phyloP scores from a whole-genome alignment of 768 basidiomycete species.

The Phaeolepiota aurea region DNA sequence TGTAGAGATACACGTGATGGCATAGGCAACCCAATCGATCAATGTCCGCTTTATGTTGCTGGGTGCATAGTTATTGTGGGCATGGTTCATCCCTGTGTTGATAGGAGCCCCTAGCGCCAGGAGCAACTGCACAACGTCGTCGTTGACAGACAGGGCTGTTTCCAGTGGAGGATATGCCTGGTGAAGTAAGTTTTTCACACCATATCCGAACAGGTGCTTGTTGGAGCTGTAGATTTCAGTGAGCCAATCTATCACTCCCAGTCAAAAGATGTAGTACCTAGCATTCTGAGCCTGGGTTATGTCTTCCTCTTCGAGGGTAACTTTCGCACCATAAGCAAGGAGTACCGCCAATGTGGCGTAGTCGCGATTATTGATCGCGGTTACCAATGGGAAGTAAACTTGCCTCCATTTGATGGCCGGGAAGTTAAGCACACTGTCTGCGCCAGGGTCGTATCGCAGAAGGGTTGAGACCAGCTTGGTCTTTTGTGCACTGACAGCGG shows the following conservation, averaged over 20 bases:
- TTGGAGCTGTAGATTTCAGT: slow-evolving; percentile 7
- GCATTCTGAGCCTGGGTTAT: slow-evolving; percentile 23
- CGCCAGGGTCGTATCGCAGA: slow-evolving; percentile 32
- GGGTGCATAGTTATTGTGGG: slow-evolving; percentile 11
- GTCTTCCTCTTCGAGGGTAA: slow-evolving; percentile 24
- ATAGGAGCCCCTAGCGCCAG: slow-evolving; percentile 25
- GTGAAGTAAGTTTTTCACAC: slow-evolving; percentile 16
- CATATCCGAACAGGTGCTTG: slow-evolving; percentile 13
- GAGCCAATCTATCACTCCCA: no score
- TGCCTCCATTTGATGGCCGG: slow-evolving; percentile 18
- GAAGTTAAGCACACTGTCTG: slow-evolving; percentile 27
- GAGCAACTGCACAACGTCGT: slow-evolving; percentile 31
- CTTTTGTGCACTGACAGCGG: slow-evolving; percentile 23
- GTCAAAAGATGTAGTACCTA: no score
- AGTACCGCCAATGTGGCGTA: slow-evolving; percentile 28
- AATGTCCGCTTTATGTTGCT: slow-evolving; percentile 16
- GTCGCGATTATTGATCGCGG: slow-evolving; percentile 22
- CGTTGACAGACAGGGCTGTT: slow-evolving; percentile 22
- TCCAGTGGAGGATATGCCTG: slow-evolving; percentile 25
- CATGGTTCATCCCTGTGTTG: slow-evolving; percentile 21
- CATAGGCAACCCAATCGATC: slow-evolving; percentile 30
- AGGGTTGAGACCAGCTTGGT: slow-evolving; percentile 27
- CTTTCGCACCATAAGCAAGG: slow-evolving; percentile 32
- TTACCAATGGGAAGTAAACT: slow-evolving; percentile 26
- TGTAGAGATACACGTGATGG: slow-evolving; percentile 13